Conservation (phyloP, 106 monocot genomes). For the Cymbidium sinense region DNA sequence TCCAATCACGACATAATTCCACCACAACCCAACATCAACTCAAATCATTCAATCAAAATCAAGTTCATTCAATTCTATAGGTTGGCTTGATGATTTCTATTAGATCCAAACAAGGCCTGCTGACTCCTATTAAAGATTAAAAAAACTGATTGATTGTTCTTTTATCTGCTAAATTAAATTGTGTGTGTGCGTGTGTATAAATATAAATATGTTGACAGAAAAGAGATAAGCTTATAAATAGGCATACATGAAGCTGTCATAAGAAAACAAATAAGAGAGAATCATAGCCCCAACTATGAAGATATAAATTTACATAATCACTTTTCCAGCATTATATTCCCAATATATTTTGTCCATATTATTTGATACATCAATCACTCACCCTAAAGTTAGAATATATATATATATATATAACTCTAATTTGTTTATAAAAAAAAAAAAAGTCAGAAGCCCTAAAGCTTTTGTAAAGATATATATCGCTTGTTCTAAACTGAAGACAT, state of each 20-base stretch:
- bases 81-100: too few species aligned
- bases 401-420: not conserved
- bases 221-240: not conserved
- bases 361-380: not conserved
- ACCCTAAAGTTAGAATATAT: not conserved
- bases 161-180: too few species aligned
- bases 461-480: not conserved
- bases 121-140: too few species aligned
- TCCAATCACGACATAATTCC: too few species aligned
- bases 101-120: too few species aligned
- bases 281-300: not conserved
- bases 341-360: not conserved
- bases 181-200: too few species aligned
- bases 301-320: not conserved
- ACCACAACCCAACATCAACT: too few species aligned
- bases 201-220: too few species aligned
- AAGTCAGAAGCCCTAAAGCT: too few species aligned
- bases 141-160: too few species aligned
- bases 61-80: too few species aligned
- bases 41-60: too few species aligned
- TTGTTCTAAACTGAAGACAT: not conserved
- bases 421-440: not conserved
- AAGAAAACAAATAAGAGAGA: not conserved
- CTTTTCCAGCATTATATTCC: not conserved
- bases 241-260: not conserved